Base-by-base conservation (phyloP, 148 eudicot genomes). In the Oxyria digyna region DNA sequence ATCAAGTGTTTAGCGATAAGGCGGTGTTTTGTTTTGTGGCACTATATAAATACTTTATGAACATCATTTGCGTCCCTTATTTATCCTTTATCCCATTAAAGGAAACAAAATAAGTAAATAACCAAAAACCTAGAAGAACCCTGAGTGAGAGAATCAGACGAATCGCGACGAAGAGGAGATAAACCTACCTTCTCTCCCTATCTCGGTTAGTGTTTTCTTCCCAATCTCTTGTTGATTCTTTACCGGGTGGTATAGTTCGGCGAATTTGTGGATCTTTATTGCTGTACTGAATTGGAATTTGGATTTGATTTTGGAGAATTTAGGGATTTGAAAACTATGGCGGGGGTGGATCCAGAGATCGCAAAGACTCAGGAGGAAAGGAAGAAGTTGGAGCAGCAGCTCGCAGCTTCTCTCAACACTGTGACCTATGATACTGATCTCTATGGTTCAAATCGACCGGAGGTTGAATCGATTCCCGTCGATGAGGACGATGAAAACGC, bases 351-450 rank as follows among this genome's bases (percentile, higher is more conserved):
- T 77, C 67, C 75, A 4, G 98, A 93, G 80, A 89, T 93, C 71
- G 85, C 82, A n/a, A 89, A 73, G 75, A 80, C 84, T 1, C 93
- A 93, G 72, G 96, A 87, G 67, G 98, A 93, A 82, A 86, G 96
- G 85, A 87, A 85, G 74, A 83, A 85, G 69, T 71, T 83, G 85
- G 96, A 87, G 83, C 80, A 87, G 71, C 78, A 87, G 68, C 73
- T 92, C 8, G 96, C n/a, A n/a, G n/a, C 94, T 0, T 82, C 96
- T 20, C 83, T 87, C 13, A 81, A 81, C 24, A 76, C 91, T 6
- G 72, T 87, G 6, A 77, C 82, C 2, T 93, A 81, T 49, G 98
- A 93, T 80, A 75, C 69, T 23, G 98, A 93, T 13, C 83, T 93
- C 1, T 93, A 93, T 70, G 88, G 85, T 1, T 74, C 65, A 67